Conservation (phyloP, 345 rosid genomes). For the Pistacia vera region DNA sequence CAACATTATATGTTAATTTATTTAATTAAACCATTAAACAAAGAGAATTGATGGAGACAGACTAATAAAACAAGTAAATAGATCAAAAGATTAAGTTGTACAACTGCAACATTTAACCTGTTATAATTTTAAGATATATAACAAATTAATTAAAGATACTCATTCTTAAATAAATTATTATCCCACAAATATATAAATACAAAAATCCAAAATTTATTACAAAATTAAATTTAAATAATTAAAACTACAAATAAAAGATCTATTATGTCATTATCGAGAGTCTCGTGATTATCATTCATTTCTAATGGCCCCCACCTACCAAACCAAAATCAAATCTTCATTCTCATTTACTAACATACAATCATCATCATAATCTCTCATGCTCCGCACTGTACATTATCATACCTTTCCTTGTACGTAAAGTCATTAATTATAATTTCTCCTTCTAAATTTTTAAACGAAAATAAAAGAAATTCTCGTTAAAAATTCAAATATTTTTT, state of each 20-base stretch:
- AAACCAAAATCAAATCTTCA: background rate
- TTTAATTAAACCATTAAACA: too few species aligned
- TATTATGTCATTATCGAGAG: constrained; percentile 42
- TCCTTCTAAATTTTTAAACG: background rate
- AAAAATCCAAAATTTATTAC: constrained; percentile 9
- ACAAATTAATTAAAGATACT: too few species aligned
- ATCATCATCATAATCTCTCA: constrained; percentile 12
- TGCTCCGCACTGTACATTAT: constrained; percentile 18
- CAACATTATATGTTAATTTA: too few species aligned
- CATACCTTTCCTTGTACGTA: constrained; percentile 21
- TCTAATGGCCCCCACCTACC: constrained; percentile 11
- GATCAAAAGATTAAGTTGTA: too few species aligned
- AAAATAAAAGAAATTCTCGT: background rate
- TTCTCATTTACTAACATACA: background rate
- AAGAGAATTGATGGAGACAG: too few species aligned
- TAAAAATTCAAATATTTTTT: too few species aligned
- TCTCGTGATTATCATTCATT: constrained; percentile 49
- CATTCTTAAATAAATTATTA: too few species aligned
- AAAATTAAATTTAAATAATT: background rate
- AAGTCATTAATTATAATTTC: background rate
- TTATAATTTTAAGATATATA: background rate
- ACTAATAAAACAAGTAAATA: too few species aligned
- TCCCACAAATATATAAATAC: background rate
- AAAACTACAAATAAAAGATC: background rate
- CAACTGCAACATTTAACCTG: too few species aligned